A percentile compares a stretch with the other conserved stretches of the same genome.
Evolutionary conservation across 352 stramenopile genomes (phyloP).

Genomic region (Phytophthora megakarya): DNA sequence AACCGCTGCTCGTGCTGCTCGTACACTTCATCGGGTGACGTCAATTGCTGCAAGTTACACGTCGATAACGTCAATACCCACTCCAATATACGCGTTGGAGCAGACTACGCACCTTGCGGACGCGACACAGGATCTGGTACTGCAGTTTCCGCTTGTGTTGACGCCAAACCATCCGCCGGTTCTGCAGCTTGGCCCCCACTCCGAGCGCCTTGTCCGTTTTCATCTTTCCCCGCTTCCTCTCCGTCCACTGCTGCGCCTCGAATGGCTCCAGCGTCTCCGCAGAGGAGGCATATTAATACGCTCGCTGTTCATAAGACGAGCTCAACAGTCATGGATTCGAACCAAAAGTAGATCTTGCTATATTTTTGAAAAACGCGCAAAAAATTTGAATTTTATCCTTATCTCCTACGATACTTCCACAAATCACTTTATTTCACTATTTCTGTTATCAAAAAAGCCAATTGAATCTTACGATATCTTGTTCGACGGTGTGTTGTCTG

Average conservation of each 20-base stretch:
- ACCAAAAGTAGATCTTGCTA: slow-evolving; percentile 26
- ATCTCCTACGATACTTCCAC: slow-evolving; percentile 4
- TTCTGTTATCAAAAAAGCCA: too few relatives aligned
- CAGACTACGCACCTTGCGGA: slow-evolving; percentile 49
- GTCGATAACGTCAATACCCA: background rate
- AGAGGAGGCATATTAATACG: slow-evolving; percentile 28
- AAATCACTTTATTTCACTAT: background rate
- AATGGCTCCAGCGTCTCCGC: slow-evolving; percentile 6
- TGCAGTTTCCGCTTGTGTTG: slow-evolving; percentile 68
- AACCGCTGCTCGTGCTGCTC: slow-evolving; percentile 77
- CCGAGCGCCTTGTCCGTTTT: slow-evolving; percentile 23
- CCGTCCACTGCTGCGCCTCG: background rate
- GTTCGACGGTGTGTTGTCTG: slow-evolving; percentile 16
- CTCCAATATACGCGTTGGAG: too few relatives aligned
- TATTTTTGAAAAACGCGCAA: slow-evolving; percentile 22
- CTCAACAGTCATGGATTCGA: too few relatives aligned
- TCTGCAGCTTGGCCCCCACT: slow-evolving; percentile 43
- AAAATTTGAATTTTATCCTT: slow-evolving; percentile 13
- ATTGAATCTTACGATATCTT: slow-evolving; percentile 11
- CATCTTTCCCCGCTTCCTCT: slow-evolving; percentile 19
- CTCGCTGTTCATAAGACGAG: slow-evolving; percentile 26
- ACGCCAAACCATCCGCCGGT: slow-evolving; percentile 51
- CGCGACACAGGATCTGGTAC: slow-evolving; percentile 54
- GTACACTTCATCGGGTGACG: slow-evolving; percentile 64
- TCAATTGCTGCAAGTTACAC: slow-evolving; percentile 41